Evolutionary conservation across 306 rosid species (phyloP), one percentile per base, ranked within the genome.

Genomic region (Gynostemma pentaphyllum): DNA sequence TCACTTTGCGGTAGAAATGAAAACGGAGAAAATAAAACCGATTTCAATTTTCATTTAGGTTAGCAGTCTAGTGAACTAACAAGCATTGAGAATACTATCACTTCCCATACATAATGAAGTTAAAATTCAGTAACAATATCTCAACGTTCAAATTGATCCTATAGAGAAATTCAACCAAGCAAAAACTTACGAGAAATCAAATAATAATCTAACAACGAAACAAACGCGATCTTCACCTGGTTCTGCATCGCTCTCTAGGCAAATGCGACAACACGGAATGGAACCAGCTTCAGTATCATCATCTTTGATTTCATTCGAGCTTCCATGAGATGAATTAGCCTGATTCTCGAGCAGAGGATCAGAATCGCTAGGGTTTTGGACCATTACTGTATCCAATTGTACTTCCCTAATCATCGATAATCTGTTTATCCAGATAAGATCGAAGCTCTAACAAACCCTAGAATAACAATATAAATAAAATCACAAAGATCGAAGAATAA

Each of bases 261-360:
- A 94, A 83, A 94, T 94, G 79, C 99, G 87, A 75, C 99, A 94
- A 36, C 89, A 82, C 22, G 99, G 86, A 47, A 88, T 46, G 7
- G 73, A 75, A 12, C 97, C 95, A 66, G 81, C 80, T 83, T 94
- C 99, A 16, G 84, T 14, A 70, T 88, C 97, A 30, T 86, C 90
- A 75, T 80, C 72, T 64, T 49, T 79, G 62, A 94, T 88, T 75
- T 94, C 99, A 72, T 26, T 70, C 2, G 95, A 75, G 79, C 83
- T 79, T 62, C 68, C 83, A 0, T 83, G 87, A 1, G 86, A 68
- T 51, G 74, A 81, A 34, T 76, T 77, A 15, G 68, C 83, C 79
- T 78, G 83, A 14, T 78, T 65, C 70, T 30, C 72, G 45, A 94
- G 79, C 55, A 94, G 80, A 64, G 99, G 99, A 72, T 94, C 99